Percentiles rank a stretch among this genome's conserved stretches.
These are phyloP conservation scores for Aspergillus tanneri DNA, from an alignment of 2,329 filamentous ascomycete genomes.

Conservation along the genomic window DNA sequence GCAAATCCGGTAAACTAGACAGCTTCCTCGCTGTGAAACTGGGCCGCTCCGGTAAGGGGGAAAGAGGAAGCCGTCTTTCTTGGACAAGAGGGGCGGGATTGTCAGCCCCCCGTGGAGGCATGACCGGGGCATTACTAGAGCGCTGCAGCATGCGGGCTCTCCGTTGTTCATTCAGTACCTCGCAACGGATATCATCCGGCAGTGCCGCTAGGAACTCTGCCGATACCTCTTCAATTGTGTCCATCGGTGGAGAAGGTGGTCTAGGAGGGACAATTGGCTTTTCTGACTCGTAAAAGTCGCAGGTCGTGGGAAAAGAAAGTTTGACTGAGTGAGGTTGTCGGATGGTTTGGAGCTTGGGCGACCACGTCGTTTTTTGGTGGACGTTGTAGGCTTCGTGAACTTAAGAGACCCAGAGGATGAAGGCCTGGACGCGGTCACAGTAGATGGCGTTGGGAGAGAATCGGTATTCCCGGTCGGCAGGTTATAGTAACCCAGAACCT, in stretches of 20 bases:
- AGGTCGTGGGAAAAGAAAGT: conserved; percentile 55
- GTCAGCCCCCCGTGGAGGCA: conserved; percentile 21
- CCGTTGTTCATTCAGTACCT: conserved; percentile 74
- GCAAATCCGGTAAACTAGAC: conserved; percentile 60
- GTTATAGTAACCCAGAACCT: conserved; percentile 72
- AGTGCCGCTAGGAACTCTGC: conserved; percentile 76
- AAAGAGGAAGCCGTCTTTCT: conserved; percentile 38
- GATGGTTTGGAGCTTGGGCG: conserved; percentile 54
- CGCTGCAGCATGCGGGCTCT: conserved; percentile 59
- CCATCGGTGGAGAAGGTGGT: conserved; percentile 29
- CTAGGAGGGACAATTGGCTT: conserved; percentile 17
- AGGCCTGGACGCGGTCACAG: conserved; percentile 52
- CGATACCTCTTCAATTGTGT: conserved; percentile 53
- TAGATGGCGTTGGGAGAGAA: conserved; percentile 40
- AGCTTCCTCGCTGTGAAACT: conserved; percentile 63
- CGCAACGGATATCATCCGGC: conserved; percentile 73
- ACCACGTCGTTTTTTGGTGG: conserved; percentile 65
- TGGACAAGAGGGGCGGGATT: conserved; percentile 17
- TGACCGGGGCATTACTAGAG: conserved; percentile 49
- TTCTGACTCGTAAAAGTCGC: conserved; percentile 15
- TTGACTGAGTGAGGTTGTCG: conserved; percentile 68
- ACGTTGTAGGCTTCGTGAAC: conserved; percentile 54
- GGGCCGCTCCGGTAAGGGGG: conserved; percentile 54
- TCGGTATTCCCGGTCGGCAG: conserved; percentile 27
- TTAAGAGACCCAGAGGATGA: conserved; percentile 36